Base-by-base conservation (phyloP, 169 alveolate genomes). In the Plasmodium cynomolgi region DNA sequence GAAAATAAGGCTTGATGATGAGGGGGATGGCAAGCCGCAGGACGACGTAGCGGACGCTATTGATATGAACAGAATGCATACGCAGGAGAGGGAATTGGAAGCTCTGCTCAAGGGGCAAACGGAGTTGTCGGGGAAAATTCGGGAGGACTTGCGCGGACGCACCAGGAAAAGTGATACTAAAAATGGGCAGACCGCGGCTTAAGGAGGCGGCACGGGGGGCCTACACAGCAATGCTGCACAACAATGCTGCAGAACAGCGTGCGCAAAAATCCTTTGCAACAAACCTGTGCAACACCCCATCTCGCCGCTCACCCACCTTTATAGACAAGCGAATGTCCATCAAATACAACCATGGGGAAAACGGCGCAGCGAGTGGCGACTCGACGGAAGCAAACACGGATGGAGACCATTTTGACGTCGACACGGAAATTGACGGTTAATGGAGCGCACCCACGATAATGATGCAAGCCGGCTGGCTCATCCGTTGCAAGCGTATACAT, bases 401-500 rank as follows among this genome's bases (percentile, higher is more conserved):
- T 8, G 74, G 20, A 41, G 41, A 84, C 20, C 31, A 23, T 41
- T 84, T 84, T 71, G 83, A 84, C 37, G 92, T 84, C 11, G 83
- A 84, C 37, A 84, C 92, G 20, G 58, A 84, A 37, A 84, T 84
- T n/a, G 83, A 84, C 2, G 92, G 92, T 84, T 37, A 84, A n/a
- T 84, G n/a, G 17, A 20, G 13, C 20, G 11, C 4, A 1, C 77
- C 37, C 37, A 26, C 17, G 4, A 26, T 23, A 9, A 68, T 20
- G 15, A 84, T 26, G 29, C 77, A 72, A 3, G 23, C 34, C 29
- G 23, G 23, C 23, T 50, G 39, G 26, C 54, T 7, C 3, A 6
- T 17, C 17, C 13, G 37, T 29, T 29, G 71, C 71, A 39, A n/a
- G 71, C 0, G 7, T 23, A 20, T 20, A 84, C 54, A 17, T 84